phyloP scores from a whole-genome alignment of 169 alveolate species.

The Eimeria maxima region DNA sequence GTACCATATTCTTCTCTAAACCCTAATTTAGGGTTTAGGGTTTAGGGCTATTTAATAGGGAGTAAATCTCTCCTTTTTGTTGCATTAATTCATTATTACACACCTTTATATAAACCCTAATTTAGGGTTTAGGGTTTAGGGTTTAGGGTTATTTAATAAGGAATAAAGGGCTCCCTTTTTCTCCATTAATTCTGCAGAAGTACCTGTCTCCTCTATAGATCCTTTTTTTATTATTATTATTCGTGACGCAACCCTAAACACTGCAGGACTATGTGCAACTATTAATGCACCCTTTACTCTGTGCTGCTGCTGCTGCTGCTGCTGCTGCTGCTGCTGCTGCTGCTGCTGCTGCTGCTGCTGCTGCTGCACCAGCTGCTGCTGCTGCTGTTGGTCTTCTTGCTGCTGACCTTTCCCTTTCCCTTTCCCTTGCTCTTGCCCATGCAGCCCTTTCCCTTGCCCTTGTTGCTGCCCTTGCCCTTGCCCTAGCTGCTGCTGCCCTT shows the following conservation, averaged over 20 bases:
- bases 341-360: no score
- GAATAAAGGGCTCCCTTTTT: constrained; percentile 36
- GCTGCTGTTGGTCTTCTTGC: not conserved
- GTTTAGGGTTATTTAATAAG: constrained; percentile 3
- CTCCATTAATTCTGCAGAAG: constrained; percentile 40
- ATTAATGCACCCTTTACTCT: not conserved
- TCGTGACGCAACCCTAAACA: constrained; percentile 12
- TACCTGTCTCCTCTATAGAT: constrained; percentile 11
- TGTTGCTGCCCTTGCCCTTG: no score
- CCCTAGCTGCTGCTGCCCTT: not conserved
- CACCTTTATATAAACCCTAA: no score
- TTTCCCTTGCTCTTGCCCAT: no score
- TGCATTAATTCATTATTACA: no score
- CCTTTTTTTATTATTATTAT: constrained; percentile 49
- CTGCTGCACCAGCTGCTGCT: not conserved
- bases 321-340: not conserved
- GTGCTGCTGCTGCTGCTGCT: constrained; percentile 72
- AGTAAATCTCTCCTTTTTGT: no score
- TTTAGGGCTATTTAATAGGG: no score
- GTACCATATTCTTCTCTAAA: no score
- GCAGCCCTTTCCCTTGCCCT: no score
- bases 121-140: constrained; percentile 12
- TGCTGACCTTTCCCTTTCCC: not conserved
- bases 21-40: no score
- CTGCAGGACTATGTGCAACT: constrained; percentile 74